A percentile compares a stretch with the other conserved stretches of the same genome.
phyloP scores from a whole-genome alignment of 768 basidiomycete genomes.

The Tricholoma furcatifolium region DNA sequence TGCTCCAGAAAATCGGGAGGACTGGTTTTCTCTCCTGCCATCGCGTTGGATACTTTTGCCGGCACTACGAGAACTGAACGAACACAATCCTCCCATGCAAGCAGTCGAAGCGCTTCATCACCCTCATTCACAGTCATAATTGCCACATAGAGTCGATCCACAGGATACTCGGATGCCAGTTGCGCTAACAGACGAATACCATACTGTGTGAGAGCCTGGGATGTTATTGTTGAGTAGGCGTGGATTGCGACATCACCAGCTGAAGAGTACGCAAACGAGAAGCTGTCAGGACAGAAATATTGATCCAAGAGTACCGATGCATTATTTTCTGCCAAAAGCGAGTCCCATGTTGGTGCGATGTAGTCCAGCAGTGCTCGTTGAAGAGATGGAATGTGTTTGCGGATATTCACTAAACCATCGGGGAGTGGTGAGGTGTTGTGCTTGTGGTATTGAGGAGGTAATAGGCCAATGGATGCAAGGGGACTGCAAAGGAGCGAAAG shows the following conservation, averaged over 20 bases:
- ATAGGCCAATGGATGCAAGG: slow-evolving; percentile 52
- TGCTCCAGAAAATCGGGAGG: slow-evolving; percentile 53
- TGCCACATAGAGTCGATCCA: slow-evolving; percentile 63
- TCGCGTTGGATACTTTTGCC: slow-evolving; percentile 73
- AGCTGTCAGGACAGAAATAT: slow-evolving; percentile 72
- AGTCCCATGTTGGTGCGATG: slow-evolving; percentile 70
- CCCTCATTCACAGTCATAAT: slow-evolving; percentile 34
- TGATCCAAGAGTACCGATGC: slow-evolving; percentile 50
- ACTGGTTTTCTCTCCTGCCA: slow-evolving; percentile 35
- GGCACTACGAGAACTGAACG: slow-evolving; percentile 66
- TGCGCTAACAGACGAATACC: slow-evolving; percentile 51
- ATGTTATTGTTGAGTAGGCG: slow-evolving; percentile 66
- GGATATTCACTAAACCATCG: slow-evolving; percentile 27
- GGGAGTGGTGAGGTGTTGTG: slow-evolving; percentile 42
- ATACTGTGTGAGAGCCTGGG: slow-evolving; percentile 45
- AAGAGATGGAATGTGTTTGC: slow-evolving; percentile 49
- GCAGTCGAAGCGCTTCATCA: slow-evolving; percentile 22
- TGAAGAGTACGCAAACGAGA: slow-evolving; percentile 46
- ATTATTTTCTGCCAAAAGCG: slow-evolving; percentile 47
- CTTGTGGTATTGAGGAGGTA: slow-evolving; percentile 55
- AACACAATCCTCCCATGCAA: slow-evolving; percentile 78
- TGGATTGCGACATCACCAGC: slow-evolving; percentile 54
- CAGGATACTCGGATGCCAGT: slow-evolving; percentile 61
- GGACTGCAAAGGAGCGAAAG: slow-evolving; percentile 58
- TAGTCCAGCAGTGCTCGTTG: slow-evolving; percentile 65